These are phyloP conservation scores for Pseudogymnoascus verrucosus DNA, from an alignment of 2,329 filamentous ascomycete genomes.

Conservation along the genomic window DNA sequence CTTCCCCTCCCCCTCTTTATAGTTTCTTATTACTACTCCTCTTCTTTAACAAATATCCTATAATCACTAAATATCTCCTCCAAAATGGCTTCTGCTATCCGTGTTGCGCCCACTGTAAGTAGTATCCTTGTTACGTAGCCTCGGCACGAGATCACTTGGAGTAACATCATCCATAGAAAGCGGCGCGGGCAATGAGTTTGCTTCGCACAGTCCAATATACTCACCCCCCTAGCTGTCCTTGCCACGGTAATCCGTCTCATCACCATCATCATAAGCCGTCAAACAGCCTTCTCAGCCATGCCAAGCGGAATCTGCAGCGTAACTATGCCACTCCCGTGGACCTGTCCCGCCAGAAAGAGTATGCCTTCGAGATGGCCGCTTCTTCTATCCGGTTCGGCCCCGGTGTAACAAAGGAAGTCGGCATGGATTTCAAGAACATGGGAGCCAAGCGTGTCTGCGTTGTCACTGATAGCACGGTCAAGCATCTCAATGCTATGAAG, in stretches of 20 bases:
- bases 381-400: slow-evolving; percentile 91
- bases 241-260: slow-evolving; percentile 80
- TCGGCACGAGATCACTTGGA: background rate
- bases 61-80: background rate
- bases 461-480: slow-evolving; percentile 79
- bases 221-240: slow-evolving; percentile 82
- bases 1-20: background rate
- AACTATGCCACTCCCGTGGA: slow-evolving; percentile 70
- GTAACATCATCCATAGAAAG: slow-evolving; percentile 33
- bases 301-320: slow-evolving; percentile 39
- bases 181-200: slow-evolving; percentile 59
- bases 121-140: background rate
- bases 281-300: slow-evolving; percentile 31
- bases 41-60: background rate
- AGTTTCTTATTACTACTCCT: background rate
- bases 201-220: slow-evolving; percentile 87
- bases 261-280: slow-evolving; percentile 50
- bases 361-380: slow-evolving; percentile 98
- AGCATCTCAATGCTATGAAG: slow-evolving; percentile 79
- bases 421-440: slow-evolving; percentile 95
- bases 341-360: slow-evolving; percentile 72
- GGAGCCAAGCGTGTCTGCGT: slow-evolving; percentile 80
- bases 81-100: slow-evolving; percentile 1
- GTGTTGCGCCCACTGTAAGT: slow-evolving; percentile 9
- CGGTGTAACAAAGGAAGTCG: slow-evolving; percentile 88